These are phyloP conservation scores for Fusarium papillatum DNA, from an alignment of 2,329 filamentous ascomycete genomes.

Conservation along the genomic window DNA sequence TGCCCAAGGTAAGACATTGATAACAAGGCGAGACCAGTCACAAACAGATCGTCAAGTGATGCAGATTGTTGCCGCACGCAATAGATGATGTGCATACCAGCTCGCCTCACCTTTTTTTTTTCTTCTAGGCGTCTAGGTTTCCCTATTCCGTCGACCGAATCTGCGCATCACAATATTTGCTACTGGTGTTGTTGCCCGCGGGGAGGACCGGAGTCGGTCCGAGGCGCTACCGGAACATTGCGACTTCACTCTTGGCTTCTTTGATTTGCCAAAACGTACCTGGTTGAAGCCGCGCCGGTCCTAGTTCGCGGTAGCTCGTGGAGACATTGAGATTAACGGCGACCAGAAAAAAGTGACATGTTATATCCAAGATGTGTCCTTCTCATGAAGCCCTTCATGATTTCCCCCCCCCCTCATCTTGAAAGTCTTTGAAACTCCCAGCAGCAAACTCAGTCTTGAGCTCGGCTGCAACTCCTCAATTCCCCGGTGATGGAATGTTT, in stretches of 20 bases:
- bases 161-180: slow-evolving; percentile 19
- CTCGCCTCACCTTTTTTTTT: neutral
- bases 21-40: neutral
- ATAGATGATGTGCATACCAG: slow-evolving; percentile 3
- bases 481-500: slow-evolving; percentile 4
- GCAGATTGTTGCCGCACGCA: slow-evolving; percentile 2
- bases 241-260: neutral
- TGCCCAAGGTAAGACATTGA: neutral
- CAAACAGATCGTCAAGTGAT: neutral
- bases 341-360: slow-evolving; percentile 19
- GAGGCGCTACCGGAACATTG: slow-evolving; percentile 5
- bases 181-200: neutral
- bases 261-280: slow-evolving; percentile 20
- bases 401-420: neutral
- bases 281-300: neutral
- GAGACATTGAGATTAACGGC: slow-evolving; percentile 21
- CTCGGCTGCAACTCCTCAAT: neutral
- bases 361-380: neutral
- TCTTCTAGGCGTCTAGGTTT: neutral
- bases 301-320: slow-evolving; percentile 11
- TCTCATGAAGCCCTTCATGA: neutral
- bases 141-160: neutral
- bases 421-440: neutral
- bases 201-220: neutral
- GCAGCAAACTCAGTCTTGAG: neutral